Evolutionary conservation across 306 rosid genomes (phyloP), one percentile per base, ranked within the genome.

Genomic region (Begonia masoniana): DNA sequence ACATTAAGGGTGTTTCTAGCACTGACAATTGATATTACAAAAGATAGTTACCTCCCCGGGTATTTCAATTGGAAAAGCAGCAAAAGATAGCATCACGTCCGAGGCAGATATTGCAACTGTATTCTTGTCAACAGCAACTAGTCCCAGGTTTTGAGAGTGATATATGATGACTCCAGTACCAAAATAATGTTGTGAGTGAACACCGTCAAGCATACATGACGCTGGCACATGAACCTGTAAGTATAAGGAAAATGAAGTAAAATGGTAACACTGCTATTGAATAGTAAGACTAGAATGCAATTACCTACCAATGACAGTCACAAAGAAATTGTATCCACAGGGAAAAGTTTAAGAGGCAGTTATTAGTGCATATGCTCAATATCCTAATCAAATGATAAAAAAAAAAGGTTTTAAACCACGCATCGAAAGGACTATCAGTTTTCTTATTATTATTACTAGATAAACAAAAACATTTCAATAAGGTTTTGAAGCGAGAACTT

Each of bases 191-290:
- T 78, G 94, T 50, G 96, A 85, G 69, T 85, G 96, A 67, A 91
- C 97, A 52, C 97, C 96, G 65, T 91, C 96, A 41, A 85, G 96
- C 97, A 85, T 82, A 75, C 96, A 91, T 24, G 94, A 80, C 17
- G 94, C 83, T 64, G 97, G 96, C 60, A 91, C 94, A 63, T 85
- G 87, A 71, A 85, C 97, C 97, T 85, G 83, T 72, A 87, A 45
- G 51, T 26, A 50, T 43, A 50, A 11, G 45, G 35, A 61, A 65
- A 56, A 72, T 23, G 59, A 13, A 10, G 31, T 66, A 73, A 45
- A 45, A 45, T 45, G 49, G 15, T n/a, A 10, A 45, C 14, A 45
- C 6, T 45, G 39, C 39, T 31, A 31, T 31, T 31, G 39, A 31
- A 31, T 31, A 31, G 7, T 31, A 31, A 31, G 9, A 31, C 39